Conservation (phyloP, 257 asterid species). For the Nicotiana knightiana region DNA sequence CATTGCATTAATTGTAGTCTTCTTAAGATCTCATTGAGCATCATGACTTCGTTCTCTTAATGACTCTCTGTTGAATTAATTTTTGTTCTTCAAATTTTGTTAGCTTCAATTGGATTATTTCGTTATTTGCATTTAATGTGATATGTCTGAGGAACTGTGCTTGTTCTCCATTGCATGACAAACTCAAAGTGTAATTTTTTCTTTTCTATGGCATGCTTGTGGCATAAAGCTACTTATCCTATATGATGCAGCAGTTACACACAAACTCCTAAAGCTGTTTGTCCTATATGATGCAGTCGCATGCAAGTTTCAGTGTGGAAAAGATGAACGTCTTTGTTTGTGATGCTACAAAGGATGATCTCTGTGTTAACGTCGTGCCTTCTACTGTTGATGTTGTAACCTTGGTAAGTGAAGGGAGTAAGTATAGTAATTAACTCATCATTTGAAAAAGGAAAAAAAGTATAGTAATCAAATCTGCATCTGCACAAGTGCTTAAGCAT, state of each 20-base stretch:
- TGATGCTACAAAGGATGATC: conserved; percentile 69
- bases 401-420: conserved; percentile 43
- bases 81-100: not conserved
- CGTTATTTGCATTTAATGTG: not conserved
- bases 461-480: not conserved
- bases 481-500: not conserved
- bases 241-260: conserved; percentile 47
- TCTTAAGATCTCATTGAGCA: not conserved
- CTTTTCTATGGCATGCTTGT: not conserved
- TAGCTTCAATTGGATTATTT: not conserved
- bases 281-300: conserved; percentile 38
- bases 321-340: conserved; percentile 51
- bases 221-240: not conserved
- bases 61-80: not conserved
- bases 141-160: not conserved
- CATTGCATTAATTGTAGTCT: not conserved
- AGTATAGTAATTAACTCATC: not conserved
- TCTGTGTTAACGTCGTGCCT: conserved; percentile 35
- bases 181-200: not conserved
- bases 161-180: not conserved
- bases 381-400: conserved; percentile 70
- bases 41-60: not conserved
- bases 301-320: conserved; percentile 34
- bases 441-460: too few species aligned
- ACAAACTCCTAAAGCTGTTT: conserved; percentile 14